phyloP scores from a whole-genome alignment of 306 rosid genomes.

The Castanospermum australe region DNA sequence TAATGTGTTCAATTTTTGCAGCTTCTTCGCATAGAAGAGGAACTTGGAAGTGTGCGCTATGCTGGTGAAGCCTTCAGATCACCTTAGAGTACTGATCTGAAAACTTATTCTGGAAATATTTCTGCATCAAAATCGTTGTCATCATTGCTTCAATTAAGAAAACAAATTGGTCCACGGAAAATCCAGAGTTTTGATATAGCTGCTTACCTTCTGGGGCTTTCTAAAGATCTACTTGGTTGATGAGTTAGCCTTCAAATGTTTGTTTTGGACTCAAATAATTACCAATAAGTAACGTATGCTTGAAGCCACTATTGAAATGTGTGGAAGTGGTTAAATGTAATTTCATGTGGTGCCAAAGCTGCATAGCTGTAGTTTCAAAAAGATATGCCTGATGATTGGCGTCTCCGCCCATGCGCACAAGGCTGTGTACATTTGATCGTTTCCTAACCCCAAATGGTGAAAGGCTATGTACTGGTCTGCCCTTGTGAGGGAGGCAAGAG shows the following conservation, averaged over 20 bases:
- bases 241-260: constrained; percentile 18
- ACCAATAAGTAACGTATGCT: neutral
- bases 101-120: neutral
- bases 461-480: no score
- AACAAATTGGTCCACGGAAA: constrained; percentile 11
- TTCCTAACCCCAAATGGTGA: no score
- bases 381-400: neutral
- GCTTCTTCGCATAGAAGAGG: constrained; percentile 99
- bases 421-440: no score
- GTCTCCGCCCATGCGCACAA: neutral
- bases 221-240: neutral
- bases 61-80: constrained; percentile 96
- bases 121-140: constrained; percentile 1
- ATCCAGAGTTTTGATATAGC: constrained; percentile 26
- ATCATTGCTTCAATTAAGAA: neutral
- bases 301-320: constrained; percentile 10
- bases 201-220: constrained; percentile 12
- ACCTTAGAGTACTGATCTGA: constrained; percentile 30
- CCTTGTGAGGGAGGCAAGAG: neutral
- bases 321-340: constrained; percentile 20
- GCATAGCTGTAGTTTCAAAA: neutral
- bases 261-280: constrained; percentile 15
- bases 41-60: constrained; percentile 83
- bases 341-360: constrained; percentile 15
- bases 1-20: constrained; percentile 42